These are phyloP conservation scores for Boechera divaricarpa DNA, from an alignment of 345 rosid genomes.

Conservation along the genomic window DNA sequence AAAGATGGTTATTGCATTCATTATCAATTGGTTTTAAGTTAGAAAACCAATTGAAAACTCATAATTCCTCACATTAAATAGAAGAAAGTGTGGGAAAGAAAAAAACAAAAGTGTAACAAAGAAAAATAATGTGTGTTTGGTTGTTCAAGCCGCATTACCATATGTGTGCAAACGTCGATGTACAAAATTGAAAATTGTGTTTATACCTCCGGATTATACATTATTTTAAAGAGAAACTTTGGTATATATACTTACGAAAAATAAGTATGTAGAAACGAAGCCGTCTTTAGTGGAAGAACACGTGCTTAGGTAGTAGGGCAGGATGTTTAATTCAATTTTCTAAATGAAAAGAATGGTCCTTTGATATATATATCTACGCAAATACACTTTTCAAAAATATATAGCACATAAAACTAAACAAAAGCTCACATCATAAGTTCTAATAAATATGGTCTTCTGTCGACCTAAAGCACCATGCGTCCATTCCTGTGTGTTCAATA, in stretches of 20 bases:
- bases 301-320: constrained; percentile 22
- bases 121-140: too few relatives aligned
- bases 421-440: neutral
- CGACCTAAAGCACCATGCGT: neutral
- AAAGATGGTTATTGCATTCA: too few relatives aligned
- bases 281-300: constrained; percentile 18
- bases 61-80: too few relatives aligned
- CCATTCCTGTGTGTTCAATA: neutral
- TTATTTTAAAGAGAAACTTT: neutral
- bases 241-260: neutral
- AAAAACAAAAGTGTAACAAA: too few relatives aligned
- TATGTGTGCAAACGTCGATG: neutral
- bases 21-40: too few relatives aligned
- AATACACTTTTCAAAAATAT: constrained; percentile 4
- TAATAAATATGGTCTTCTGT: neutral
- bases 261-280: neutral
- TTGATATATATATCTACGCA: constrained; percentile 1
- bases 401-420: constrained; percentile 7
- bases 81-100: too few relatives aligned
- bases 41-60: too few relatives aligned
- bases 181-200: neutral
- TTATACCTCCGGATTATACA: neutral
- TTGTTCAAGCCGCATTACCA: neutral
- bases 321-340: neutral
- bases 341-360: constrained; percentile 8